phyloP scores from a whole-genome alignment of 1,284 basidiomycete genomes.

The Ustilago hordei region DNA sequence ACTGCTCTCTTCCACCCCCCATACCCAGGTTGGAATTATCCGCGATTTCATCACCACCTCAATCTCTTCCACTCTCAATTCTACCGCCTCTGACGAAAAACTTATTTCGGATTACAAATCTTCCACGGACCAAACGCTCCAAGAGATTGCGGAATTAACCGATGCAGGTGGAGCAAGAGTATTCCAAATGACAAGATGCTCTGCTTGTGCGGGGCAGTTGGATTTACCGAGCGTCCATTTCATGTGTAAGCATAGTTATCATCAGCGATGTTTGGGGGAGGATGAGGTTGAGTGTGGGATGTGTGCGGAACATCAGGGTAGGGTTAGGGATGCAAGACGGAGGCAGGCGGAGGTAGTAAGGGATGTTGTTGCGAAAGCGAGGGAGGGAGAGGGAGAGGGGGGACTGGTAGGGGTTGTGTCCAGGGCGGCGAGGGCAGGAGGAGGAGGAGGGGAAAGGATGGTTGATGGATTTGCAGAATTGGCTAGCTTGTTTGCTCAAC shows the following conservation, averaged over 20 bases:
- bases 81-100: constrained; percentile 81
- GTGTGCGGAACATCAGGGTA: constrained; percentile 86
- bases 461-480: constrained; percentile 34
- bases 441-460: constrained; percentile 3
- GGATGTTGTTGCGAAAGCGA: constrained; percentile 5
- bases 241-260: constrained; percentile 98
- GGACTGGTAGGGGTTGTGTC: neutral
- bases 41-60: constrained; percentile 86
- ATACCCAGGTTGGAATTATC: constrained; percentile 91
- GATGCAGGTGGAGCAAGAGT: constrained; percentile 82
- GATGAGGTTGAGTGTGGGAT: constrained; percentile 81
- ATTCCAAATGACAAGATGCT: constrained; percentile 93
- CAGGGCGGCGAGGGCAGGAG: neutral
- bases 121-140: constrained; percentile 84
- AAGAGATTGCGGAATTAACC: constrained; percentile 83
- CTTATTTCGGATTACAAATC: constrained; percentile 86
- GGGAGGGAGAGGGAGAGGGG: neutral
- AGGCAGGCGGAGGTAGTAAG: neutral
- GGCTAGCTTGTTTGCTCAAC: constrained; percentile 38
- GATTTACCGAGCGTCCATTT: constrained; percentile 95
- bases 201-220: constrained; percentile 85
- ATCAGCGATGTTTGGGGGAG: constrained; percentile 74
- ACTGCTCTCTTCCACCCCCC: constrained; percentile 76
- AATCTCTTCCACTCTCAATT: constrained; percentile 81
- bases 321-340: constrained; percentile 81